Conservation (phyloP, 148 eudicot genomes). For the Selenicereus undatus region DNA sequence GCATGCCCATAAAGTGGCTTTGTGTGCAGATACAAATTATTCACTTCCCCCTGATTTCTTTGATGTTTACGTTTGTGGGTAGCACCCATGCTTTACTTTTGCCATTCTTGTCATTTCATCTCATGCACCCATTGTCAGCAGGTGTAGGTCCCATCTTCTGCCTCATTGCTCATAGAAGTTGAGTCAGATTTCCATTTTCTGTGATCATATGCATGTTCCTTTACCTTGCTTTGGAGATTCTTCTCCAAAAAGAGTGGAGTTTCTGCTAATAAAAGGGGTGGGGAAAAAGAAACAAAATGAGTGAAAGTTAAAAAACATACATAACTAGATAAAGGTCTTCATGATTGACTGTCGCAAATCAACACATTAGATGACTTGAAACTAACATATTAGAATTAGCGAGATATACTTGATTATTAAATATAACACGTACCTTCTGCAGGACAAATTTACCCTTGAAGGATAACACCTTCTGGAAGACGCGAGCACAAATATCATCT, state of each 20-base stretch:
- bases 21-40: neutral
- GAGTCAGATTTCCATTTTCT: slow-evolving; percentile 1
- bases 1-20: slow-evolving; percentile 25
- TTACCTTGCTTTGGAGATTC: neutral
- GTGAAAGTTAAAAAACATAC: neutral
- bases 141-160: neutral
- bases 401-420: no score
- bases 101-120: neutral
- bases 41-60: neutral
- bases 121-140: neutral
- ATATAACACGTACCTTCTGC: no score
- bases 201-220: neutral
- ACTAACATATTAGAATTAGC: no score
- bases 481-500: no score
- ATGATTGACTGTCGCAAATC: no score
- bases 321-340: no score
- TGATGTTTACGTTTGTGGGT: slow-evolving; percentile 25
- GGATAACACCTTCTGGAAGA: no score
- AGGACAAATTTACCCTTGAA: no score
- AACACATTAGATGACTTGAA: no score
- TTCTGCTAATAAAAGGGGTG: neutral
- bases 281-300: neutral
- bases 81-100: neutral
- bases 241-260: neutral
- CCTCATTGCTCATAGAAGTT: neutral